These are phyloP conservation scores for Russula compacta DNA, from an alignment of 768 basidiomycete genomes.

Conservation along the genomic window DNA sequence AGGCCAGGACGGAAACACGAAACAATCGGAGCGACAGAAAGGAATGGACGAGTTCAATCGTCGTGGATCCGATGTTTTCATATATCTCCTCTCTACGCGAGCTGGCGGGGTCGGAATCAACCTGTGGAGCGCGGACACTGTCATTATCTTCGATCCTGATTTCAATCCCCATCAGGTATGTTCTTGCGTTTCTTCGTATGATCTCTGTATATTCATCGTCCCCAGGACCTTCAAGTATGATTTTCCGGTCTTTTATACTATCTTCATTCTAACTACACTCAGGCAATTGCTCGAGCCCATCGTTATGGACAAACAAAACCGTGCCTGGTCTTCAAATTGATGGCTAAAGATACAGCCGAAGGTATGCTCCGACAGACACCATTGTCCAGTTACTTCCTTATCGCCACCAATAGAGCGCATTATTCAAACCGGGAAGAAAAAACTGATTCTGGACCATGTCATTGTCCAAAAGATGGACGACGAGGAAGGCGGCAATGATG, in stretches of 20 bases:
- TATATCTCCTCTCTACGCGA: slow-evolving; percentile 86
- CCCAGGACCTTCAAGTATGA: slow-evolving; percentile 77
- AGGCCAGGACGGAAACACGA: slow-evolving; percentile 78
- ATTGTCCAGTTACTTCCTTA: neutral
- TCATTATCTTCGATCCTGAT: slow-evolving; percentile 88
- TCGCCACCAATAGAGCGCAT: slow-evolving; percentile 58
- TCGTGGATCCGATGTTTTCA: slow-evolving; percentile 76
- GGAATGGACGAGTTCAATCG: slow-evolving; percentile 94
- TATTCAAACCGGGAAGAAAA: slow-evolving; percentile 89
- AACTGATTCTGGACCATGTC: slow-evolving; percentile 86
- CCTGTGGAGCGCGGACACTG: slow-evolving; percentile 74
- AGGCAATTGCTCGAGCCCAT: slow-evolving; percentile 94
- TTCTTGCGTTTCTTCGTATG: neutral
- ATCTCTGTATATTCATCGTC: neutral
- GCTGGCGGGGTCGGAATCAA: slow-evolving; percentile 45
- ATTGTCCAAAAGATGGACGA: slow-evolving; percentile 96
- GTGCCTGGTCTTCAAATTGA: slow-evolving; percentile 90
- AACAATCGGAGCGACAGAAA: slow-evolving; percentile 78
- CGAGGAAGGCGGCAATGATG: slow-evolving; percentile 58
- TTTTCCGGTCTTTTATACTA: neutral
- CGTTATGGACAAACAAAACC: slow-evolving; percentile 93
- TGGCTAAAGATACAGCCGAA: slow-evolving; percentile 92
- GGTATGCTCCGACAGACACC: slow-evolving; percentile 33
- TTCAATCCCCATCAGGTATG: slow-evolving; percentile 94
- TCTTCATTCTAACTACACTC: neutral